These are phyloP conservation scores for Ilex aquifolium DNA, from an alignment of 257 asterid genomes.

Conservation along the genomic window DNA sequence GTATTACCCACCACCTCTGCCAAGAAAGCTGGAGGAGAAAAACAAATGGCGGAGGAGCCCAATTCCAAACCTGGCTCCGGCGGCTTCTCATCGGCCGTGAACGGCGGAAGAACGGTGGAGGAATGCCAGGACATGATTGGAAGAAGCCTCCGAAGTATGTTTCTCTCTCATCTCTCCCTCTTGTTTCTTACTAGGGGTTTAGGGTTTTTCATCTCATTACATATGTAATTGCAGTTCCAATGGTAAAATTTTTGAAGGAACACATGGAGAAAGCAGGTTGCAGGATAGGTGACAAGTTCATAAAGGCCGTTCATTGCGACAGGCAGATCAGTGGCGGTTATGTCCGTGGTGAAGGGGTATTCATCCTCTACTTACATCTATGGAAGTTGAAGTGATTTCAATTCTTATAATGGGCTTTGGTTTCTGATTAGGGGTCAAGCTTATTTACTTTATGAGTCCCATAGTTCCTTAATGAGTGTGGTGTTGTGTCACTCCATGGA, in stretches of 20 bases:
- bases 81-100: neutral
- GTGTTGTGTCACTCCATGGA: too few species aligned
- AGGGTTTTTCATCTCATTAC: neutral
- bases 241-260: constrained; percentile 68
- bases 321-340: constrained; percentile 50
- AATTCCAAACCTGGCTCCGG: neutral
- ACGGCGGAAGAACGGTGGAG: constrained; percentile 37
- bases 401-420: too few species aligned
- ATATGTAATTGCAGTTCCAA: constrained; percentile 47
- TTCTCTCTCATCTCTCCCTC: neutral
- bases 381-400: too few species aligned
- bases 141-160: constrained; percentile 55
- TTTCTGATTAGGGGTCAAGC: too few species aligned
- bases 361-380: neutral
- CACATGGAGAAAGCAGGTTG: constrained; percentile 77
- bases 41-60: constrained; percentile 13
- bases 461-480: too few species aligned
- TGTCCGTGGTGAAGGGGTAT: constrained; percentile 58
- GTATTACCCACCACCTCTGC: too few species aligned
- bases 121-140: constrained; percentile 64
- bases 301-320: constrained; percentile 47
- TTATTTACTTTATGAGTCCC: too few species aligned
- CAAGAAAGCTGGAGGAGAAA: too few species aligned
- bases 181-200: constrained; percentile 11
- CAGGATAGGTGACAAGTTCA: constrained; percentile 44